Evolutionary conservation across 345 rosid species (phyloP), one percentile per base, ranked within the genome.

Genomic region (Populus deltoides): DNA sequence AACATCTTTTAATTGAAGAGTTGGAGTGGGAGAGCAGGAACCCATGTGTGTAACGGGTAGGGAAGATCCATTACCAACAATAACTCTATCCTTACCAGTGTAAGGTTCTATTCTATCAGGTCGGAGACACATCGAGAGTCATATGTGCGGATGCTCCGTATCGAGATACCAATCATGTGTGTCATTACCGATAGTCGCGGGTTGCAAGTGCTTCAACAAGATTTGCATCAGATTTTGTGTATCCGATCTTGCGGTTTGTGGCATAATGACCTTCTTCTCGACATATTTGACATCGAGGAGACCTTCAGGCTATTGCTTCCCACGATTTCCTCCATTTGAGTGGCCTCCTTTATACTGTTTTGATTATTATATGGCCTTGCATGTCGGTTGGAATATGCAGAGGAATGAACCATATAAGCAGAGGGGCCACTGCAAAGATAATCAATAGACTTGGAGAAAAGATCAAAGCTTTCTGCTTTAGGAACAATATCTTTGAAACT

Each of bases 121-220:
- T 0, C 33, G 17, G 17, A 16, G 76, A 70, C 0, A 16, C 39
- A 36, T 12, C 1, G 1, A 1, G 6, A 0, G 75, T 74, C 36
- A 71, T 78, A 4, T 72, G 36, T 7, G 75, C 7, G 7, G 16
- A 75, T 31, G 75, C 43, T 10, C 70, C 63, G 29, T 61, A 36
- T 74, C 73, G 2, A 45, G 27, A 9, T 17, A 75, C 82, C 27
- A 73, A 25, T 79, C 12, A 20, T 11, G 3, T 6, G 24, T 7
- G 0, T 53, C 4, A 0, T 53, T 53, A 0, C 0, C 0, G 0
- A 53, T 0, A 1, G 10, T n/a, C 20, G 11, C 1, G 20, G 0
- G 6, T 53, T 2, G 2, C 3, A 53, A 53, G 1, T 0, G 82
- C 25, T 2, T 13, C 67, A 31, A 0, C 24, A 53, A 7, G 10